Evolutionary conservation across 352 stramenopile species (phyloP), one percentile per base, ranked within the genome.

Genomic region (Elongisporangium anandrum): DNA sequence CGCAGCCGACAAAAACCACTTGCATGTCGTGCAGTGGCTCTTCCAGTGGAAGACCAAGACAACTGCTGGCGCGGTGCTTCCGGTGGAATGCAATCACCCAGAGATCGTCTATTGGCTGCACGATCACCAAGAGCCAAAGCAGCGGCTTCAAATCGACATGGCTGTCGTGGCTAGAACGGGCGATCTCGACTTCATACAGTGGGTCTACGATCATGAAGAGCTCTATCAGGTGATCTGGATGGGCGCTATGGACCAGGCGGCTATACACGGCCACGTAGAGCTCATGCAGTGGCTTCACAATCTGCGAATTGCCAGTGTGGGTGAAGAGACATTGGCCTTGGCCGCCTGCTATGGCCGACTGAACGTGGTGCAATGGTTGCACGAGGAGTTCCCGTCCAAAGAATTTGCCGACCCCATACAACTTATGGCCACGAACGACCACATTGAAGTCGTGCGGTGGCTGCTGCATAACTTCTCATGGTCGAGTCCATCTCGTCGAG

Each of bases 341-440:
- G 29, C 29, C 6, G 68, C 61, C 66, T 56, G 67, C 61, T 57
- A 68, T 47, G 19, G 63, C 63, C 5, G 59, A 68, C 58, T 77
- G 41, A 34, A 75, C 17, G 54, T 79, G 12, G 21, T 79, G n/a
- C 57, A 70, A 49, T 82, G 65, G 70, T 54, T 82, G 7, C 60
- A 73, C 17, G 60, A 64, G 1, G 26, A 50, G 50, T 53, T 59
- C 24, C 17, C 52, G 47, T 12, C 12, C 19, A 19, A 29, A 15
- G 29, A 15, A 41, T 41, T 41, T 8, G 29, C 29, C 29, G 29
- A 41, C 9, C 29, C 29, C 4, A 13, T 8, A 4, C 29, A 41
- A 8, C 29, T 41, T 8, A 41, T 12, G 38, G 22, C 15, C 47
- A 23, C 24, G 58, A 57, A 59, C 15, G 58, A 20, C 20, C 38